These are phyloP conservation scores for Podospora pseudopauciseta DNA, from an alignment of 495 filamentous ascomycete species.

Conservation along the genomic window DNA sequence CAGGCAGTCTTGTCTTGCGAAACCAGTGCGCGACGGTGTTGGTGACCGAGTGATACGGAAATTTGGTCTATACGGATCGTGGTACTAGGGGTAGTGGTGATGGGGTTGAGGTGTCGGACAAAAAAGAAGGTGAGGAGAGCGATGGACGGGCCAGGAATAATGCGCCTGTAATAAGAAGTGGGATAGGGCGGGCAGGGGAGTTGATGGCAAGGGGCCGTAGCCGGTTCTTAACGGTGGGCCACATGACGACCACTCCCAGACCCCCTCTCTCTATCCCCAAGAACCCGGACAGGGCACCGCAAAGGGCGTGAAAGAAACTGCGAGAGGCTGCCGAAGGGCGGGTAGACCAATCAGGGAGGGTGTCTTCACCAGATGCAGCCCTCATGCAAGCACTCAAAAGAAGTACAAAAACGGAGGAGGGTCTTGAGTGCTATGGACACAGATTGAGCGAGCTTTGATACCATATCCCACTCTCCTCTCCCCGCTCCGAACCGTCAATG, in stretches of 20 bases:
- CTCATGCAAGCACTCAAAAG: conserved; percentile 28
- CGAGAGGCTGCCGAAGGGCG: conserved; percentile 9
- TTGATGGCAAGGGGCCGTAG: conserved; percentile 22
- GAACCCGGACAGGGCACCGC: too few relatives aligned
- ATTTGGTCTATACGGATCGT: neutral
- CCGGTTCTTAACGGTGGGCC: conserved; percentile 27
- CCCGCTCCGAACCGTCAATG: too few relatives aligned
- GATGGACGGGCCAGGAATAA: conserved; percentile 26
- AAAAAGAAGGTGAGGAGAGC: conserved; percentile 1
- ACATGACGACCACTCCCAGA: conserved; percentile 29
- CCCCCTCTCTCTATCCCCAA: too few relatives aligned
- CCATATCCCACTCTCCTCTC: too few relatives aligned
- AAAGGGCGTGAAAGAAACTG: too few relatives aligned
- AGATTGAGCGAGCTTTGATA: too few relatives aligned
- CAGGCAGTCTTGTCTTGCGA: conserved; percentile 1
- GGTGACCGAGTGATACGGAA: neutral
- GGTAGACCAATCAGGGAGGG: conserved; percentile 19
- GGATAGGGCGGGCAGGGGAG: conserved; percentile 7
- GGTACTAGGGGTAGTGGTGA: neutral
- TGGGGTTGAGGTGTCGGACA: neutral
- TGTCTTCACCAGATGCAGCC: conserved; percentile 11
- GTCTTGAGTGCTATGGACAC: too few relatives aligned
- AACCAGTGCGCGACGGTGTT: neutral
- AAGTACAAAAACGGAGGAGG: conserved; percentile 17
- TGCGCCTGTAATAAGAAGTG: conserved; percentile 36